Base-by-base conservation (phyloP, 495 filamentous ascomycete species). In the Physcia stellaris region DNA sequence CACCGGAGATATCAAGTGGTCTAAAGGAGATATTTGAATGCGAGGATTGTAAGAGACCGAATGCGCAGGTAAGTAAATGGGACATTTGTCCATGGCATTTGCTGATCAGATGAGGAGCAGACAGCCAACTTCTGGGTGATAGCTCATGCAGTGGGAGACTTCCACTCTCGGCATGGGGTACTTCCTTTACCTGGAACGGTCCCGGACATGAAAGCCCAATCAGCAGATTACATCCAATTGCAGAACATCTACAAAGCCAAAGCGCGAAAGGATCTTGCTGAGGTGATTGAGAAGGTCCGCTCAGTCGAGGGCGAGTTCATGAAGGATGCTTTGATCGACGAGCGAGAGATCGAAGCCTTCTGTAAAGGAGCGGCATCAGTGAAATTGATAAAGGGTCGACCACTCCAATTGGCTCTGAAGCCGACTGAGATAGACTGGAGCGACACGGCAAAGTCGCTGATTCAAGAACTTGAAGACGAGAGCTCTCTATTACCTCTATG, bases 201-300 rank as follows among this genome's bases (percentile, higher is more conserved):
- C 11, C 92, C 90, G 4, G 90, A 99, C 59, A 99, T 99, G 90
- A 99, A 99, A 62, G 85, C 90, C 22, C 74, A 87, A 56, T 93
- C 86, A 15, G 77, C 71, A 33, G 85, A 93, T 46, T 99, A 99
- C 61, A 76, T 96, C 43, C 67, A 77, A 43, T 68, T 99, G 19
- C 90, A 96, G 60, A 93, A 82, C 47, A 75, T 95, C 49, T 98
- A 96, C 73, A 94, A 93, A 59, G 52, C 67, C 18, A 94, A 94
- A 54, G 84, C 92, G 22, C 77, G 80, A 20, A 61, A 70, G 42
- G 92, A 99, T 49, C 61, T 78, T 28, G 70, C 77, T 35, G 80
- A 94, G 55, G 83, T 99, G 2, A 63, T 80, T 9, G 56, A 64
- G 12, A 76, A 61, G n/a, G 80, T 87, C 4, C 75, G 77, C 41